Evolutionary conservation across 179 eudicot species (phyloP), one percentile per base, ranked within the genome.

Genomic region (Gypsophila paniculata): DNA sequence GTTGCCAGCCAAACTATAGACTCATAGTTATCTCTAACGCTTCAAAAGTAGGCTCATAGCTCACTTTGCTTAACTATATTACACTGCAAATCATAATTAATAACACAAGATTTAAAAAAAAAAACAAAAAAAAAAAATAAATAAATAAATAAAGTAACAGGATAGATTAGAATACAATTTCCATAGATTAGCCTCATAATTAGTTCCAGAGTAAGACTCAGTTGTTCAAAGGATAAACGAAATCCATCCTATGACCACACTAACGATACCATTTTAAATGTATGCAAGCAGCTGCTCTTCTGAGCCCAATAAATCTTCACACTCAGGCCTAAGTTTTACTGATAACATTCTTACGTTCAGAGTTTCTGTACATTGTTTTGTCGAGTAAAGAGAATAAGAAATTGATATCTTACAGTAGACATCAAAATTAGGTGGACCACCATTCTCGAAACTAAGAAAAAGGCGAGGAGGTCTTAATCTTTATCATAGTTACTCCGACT

Each of bases 21-120:
- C 26, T 19, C 60, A 21, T 55, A 25, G 19, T 4, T 25, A 4
- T 60, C 15, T 60, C 34, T 60, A 25, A 1, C 14, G n/a, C 64
- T 25, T 60, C 64, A 60, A 32, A 29, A 60, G 38, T 60, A 23
- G 64, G 38, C 64, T 25, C 36, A 60, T n/a, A 14, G 9, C 64
- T 18, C 62, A 22, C n/a, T n/a, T 8, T 55, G 60, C 26, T 55
- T 19, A 4, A 15, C 57, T 1, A 6, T 17, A 17, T 4, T n/a
- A 52, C 22, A 55, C 12, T 55, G 9, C 60, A 55, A 18, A 22
- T 55, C 60, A 19, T 21, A 4, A 55, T 55, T 6, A 19, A 55
- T 6, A 55, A 55, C 13, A 19, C 2, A 55, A 19, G n/a, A n/a
- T n/a, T n/a, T n/a, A n/a, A n/a, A 12, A 13, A 14, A 51, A 9